Conservation (phyloP, 129 eudicot genomes). For the Artemisia annua region DNA sequence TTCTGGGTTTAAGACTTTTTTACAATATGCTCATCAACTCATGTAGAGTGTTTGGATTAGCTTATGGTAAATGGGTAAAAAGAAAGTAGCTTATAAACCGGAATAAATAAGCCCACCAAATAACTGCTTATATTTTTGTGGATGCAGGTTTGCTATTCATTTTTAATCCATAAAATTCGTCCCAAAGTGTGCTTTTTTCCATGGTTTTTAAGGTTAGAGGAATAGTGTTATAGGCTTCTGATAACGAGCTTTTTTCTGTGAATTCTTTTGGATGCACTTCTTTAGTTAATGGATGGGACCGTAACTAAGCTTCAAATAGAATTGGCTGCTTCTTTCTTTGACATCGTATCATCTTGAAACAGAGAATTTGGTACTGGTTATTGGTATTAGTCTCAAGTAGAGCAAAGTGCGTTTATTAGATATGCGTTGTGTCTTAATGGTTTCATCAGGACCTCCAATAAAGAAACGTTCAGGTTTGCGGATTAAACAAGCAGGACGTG, state of each 20-base stretch:
- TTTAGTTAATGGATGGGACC: too few relatives aligned
- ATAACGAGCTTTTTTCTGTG: constrained; percentile 6
- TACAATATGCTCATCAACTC: too few relatives aligned
- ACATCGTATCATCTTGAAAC: constrained; percentile 7
- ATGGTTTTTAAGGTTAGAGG: not conserved
- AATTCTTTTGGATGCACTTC: constrained; percentile 4
- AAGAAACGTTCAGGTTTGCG: constrained; percentile 82
- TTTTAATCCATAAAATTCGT: constrained; percentile 12
- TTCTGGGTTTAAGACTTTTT: too few relatives aligned
- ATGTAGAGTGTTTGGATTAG: too few relatives aligned
- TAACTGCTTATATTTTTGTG: constrained; percentile 4
- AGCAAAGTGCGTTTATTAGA: constrained; percentile 21
- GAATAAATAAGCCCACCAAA: not conserved
- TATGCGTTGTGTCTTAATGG: constrained; percentile 54
- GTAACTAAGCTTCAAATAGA: not conserved
- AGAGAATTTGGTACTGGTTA: constrained; percentile 11
- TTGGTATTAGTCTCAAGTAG: constrained; percentile 26
- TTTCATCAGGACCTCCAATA: constrained; percentile 83
- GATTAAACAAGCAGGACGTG: constrained; percentile 90
- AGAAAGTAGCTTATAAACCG: not conserved
- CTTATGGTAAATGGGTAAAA: too few relatives aligned
- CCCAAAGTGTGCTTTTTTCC: not conserved
- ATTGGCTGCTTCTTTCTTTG: constrained; percentile 10
- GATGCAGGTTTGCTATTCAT: constrained; percentile 41
- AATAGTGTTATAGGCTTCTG: not conserved